phyloP scores from a whole-genome alignment of 108 stramenopile species.

The Epipyxis sp. region DNA sequence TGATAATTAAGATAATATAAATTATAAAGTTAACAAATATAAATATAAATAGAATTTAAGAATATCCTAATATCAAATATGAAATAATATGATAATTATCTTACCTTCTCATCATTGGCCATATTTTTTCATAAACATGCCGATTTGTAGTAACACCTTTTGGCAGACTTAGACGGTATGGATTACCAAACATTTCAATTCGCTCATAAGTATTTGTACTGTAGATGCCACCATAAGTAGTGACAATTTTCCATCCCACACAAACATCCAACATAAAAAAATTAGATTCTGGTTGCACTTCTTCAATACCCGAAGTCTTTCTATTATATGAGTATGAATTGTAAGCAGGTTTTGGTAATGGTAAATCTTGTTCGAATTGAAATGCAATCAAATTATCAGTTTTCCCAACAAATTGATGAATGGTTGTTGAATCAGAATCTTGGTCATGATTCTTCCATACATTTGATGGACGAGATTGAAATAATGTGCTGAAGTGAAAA shows the following conservation, averaged over 20 bases:
- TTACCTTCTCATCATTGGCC: no score
- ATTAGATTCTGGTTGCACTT: background rate
- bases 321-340: background rate
- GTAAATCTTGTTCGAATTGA: background rate
- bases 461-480: background rate
- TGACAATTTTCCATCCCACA: no score
- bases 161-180: background rate
- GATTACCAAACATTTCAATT: background rate
- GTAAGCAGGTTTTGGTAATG: background rate
- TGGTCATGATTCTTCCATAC: constrained; percentile 11
- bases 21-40: no score
- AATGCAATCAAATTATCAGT: constrained; percentile 24
- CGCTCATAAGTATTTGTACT: no score
- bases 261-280: background rate
- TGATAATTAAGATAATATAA: no score
- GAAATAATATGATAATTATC: no score
- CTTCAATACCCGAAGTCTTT: background rate
- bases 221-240: background rate
- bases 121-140: no score
- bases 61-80: no score
- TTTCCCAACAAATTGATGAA: constrained; percentile 16
- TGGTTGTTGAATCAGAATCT: no score
- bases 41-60: no score
- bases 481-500: background rate
- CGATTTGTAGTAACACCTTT: background rate